Conservation (phyloP, 371 early-diverging fungal genomes). For the Mucor irregularis region DNA sequence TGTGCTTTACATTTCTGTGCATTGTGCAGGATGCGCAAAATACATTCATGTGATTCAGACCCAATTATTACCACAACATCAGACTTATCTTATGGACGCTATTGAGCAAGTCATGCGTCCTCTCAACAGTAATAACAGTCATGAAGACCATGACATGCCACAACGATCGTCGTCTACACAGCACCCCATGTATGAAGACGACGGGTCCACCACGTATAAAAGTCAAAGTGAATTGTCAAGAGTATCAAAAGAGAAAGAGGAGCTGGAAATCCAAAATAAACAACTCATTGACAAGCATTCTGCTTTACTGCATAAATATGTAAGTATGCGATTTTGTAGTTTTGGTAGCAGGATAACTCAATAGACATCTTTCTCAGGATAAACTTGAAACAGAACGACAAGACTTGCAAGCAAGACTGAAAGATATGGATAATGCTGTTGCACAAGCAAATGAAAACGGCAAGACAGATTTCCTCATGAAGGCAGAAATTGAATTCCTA, state of each 20-base stretch:
- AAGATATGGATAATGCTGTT: slow-evolving; percentile 69
- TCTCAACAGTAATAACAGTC: neutral
- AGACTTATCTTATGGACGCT: slow-evolving; percentile 84
- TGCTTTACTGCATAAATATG: slow-evolving; percentile 59
- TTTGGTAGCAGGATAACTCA: too few relatives aligned
- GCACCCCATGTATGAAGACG: slow-evolving; percentile 34
- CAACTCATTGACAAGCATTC: slow-evolving; percentile 59
- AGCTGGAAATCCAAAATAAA: slow-evolving; percentile 58
- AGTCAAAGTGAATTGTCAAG: slow-evolving; percentile 30
- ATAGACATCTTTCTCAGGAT: slow-evolving; percentile 68
- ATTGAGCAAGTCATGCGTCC: slow-evolving; percentile 39
- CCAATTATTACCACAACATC: slow-evolving; percentile 62
- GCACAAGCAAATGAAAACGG: slow-evolving; percentile 77
- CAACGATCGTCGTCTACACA: too few relatives aligned
- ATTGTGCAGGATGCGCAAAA: slow-evolving; percentile 72
- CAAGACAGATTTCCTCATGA: slow-evolving; percentile 80
- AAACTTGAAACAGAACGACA: slow-evolving; percentile 64
- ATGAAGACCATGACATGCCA: neutral
- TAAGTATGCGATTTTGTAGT: too few relatives aligned
- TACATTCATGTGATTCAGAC: slow-evolving; percentile 82
- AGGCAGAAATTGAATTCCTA: slow-evolving; percentile 85
- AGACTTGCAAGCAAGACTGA: slow-evolving; percentile 64
- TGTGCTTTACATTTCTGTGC: slow-evolving; percentile 83
- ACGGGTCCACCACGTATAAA: slow-evolving; percentile 25
- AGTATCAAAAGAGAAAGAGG: slow-evolving; percentile 53